Evolutionary conservation across 257 asterid species (phyloP).

Genomic region (Solanum infundibuliforme): DNA sequence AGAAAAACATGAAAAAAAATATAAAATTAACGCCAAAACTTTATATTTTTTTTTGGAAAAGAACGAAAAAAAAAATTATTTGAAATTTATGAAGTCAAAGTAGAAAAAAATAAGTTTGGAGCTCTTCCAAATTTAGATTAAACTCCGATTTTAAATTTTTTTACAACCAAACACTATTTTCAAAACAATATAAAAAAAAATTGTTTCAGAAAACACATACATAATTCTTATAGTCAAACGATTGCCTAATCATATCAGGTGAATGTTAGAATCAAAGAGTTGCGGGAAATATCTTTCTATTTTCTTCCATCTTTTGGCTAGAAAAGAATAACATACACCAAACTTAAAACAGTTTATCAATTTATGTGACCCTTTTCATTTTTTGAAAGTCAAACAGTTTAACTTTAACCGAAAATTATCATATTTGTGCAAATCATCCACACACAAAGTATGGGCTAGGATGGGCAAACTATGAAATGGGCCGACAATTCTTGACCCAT

Average conservation of each 20-base stretch:
- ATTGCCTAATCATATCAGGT: neutral
- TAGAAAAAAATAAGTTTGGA: neutral
- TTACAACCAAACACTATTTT: neutral
- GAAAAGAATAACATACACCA: too few species aligned
- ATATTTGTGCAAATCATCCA: neutral
- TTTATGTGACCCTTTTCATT: too few species aligned
- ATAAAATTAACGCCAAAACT: neutral
- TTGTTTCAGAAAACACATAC: too few species aligned
- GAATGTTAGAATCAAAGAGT: neutral
- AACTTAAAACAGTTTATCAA: too few species aligned
- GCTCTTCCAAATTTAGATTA: neutral
- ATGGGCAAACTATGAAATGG: neutral
- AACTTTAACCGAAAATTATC: rapidly evolving
- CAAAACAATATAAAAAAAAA: too few species aligned
- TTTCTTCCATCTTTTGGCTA: neutral
- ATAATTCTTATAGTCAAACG: neutral
- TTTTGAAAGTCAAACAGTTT: rapidly evolving
- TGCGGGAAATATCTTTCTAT: too few species aligned
- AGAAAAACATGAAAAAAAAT: too few species aligned
- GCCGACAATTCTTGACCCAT: neutral
- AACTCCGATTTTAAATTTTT: rapidly evolving
- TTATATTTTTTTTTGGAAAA: neutral
- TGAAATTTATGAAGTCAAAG: neutral
- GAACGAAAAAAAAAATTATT: too few species aligned
- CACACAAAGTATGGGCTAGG: neutral